Evolutionary conservation across 805 yeast genomes (phyloP).

Genomic region (Yamadazyma olivae): DNA sequence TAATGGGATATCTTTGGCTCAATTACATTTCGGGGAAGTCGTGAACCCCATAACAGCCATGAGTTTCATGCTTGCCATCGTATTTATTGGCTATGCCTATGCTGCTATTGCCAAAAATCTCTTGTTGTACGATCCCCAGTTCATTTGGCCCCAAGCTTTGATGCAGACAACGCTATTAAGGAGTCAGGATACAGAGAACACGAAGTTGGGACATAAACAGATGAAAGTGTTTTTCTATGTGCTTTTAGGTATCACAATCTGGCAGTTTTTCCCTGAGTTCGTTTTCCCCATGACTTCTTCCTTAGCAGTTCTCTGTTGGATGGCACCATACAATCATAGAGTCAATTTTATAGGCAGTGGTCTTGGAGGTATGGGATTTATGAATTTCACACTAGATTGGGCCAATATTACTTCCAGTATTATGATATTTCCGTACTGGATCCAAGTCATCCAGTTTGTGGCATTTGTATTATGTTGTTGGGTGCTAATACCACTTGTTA

Average conservation of each 20-base stretch:
- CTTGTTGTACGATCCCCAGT: constrained; percentile 47
- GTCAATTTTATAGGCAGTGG: constrained; percentile 51
- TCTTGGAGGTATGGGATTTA: constrained; percentile 49
- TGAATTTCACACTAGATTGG: constrained; percentile 51
- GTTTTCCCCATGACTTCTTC: constrained; percentile 49
- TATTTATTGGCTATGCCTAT: constrained; percentile 51
- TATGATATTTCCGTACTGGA: constrained; percentile 52
- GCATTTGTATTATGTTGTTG: constrained; percentile 49
- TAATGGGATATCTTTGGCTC: constrained; percentile 44
- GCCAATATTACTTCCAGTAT: constrained; percentile 49
- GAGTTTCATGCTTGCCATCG: constrained; percentile 49
- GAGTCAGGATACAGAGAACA: constrained; percentile 16
- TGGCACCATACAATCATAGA: constrained; percentile 40
- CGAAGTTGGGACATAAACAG: constrained; percentile 14
- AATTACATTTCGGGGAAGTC: constrained; percentile 37
- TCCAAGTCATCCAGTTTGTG: constrained; percentile 45
- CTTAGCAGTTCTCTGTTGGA: constrained; percentile 47
- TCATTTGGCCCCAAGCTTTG: constrained; percentile 49
- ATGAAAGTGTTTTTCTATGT: constrained; percentile 39
- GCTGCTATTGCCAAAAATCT: constrained; percentile 48
- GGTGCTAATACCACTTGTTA: constrained; percentile 45
- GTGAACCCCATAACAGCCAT: constrained; percentile 38
- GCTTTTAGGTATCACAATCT: constrained; percentile 30
- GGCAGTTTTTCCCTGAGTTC: constrained; percentile 52
- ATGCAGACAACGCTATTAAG: constrained; percentile 49